Evolutionary conservation across 257 asterid genomes (phyloP).

Genomic region (Sherardia arvensis): DNA sequence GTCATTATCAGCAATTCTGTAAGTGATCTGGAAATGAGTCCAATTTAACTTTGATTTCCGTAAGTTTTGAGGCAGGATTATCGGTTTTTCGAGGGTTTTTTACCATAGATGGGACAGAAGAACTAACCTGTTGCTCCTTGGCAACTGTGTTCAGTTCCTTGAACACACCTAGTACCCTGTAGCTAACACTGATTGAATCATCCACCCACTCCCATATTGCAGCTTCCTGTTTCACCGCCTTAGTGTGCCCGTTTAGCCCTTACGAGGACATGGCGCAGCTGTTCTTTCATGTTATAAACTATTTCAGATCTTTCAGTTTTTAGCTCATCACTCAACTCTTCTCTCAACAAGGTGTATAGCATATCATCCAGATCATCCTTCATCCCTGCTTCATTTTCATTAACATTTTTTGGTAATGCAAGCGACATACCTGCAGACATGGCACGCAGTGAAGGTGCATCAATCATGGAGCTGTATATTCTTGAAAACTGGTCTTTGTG

Average conservation of each 20-base stretch:
- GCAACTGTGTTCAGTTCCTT: background rate
- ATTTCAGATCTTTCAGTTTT: background rate
- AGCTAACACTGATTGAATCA: background rate
- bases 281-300: no score
- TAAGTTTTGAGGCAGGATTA: background rate
- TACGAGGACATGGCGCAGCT: no score
- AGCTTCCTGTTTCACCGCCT: background rate
- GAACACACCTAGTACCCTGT: background rate
- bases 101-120: background rate
- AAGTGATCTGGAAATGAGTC: background rate
- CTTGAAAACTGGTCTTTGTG: no score
- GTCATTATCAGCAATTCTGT: background rate
- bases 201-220: background rate
- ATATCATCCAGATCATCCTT: background rate
- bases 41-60: background rate
- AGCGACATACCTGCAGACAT: no score
- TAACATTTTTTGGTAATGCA: no score
- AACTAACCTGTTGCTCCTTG: background rate
- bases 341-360: background rate
- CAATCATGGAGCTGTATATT: no score
- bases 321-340: background rate
- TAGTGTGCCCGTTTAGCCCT: no score
- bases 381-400: no score
- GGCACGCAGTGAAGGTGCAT: no score
- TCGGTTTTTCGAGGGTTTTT: background rate